These are phyloP conservation scores for Ogataea ramenticola DNA, from an alignment of 805 yeast genomes.

Conservation along the genomic window DNA sequence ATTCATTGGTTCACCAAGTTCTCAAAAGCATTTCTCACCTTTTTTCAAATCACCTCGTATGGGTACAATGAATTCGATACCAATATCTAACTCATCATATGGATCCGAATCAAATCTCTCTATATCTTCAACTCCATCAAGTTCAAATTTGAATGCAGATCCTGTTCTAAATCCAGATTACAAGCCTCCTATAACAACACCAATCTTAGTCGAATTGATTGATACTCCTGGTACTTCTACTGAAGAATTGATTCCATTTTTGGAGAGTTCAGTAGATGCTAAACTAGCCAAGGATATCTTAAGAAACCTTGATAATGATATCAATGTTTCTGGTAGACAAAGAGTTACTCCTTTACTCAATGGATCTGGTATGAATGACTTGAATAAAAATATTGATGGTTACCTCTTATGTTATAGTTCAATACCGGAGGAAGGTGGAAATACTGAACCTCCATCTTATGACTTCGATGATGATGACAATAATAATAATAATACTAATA, in stretches of 20 bases:
- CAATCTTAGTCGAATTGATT: slow-evolving; percentile 59
- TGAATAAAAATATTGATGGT: slow-evolving; percentile 72
- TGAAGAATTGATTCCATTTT: slow-evolving; percentile 63
- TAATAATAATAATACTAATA: too few species aligned
- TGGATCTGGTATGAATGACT: slow-evolving; percentile 73
- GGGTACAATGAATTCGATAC: neutral
- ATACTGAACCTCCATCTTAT: slow-evolving; percentile 48
- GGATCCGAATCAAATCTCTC: neutral
- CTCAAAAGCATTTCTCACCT: neutral
- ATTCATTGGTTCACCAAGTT: neutral
- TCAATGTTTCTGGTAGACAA: slow-evolving; percentile 16
- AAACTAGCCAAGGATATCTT: slow-evolving; percentile 52
- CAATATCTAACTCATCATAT: neutral
- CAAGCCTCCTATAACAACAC: slow-evolving; percentile 45
- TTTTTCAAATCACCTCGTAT: neutral
- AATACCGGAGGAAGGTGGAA: slow-evolving; percentile 41
- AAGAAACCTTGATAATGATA: slow-evolving; percentile 49
- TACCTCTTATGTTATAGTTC: slow-evolving; percentile 64
- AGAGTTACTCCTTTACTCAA: slow-evolving; percentile 59
- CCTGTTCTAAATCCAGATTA: slow-evolving; percentile 16
- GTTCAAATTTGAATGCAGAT: slow-evolving; percentile 1
- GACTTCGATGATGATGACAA: slow-evolving; percentile 16
- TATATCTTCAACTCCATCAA: neutral
- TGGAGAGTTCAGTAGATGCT: slow-evolving; percentile 64
- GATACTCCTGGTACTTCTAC: slow-evolving; percentile 71